A percentile compares a stretch with the other conserved stretches of the same genome.
phyloP scores from a whole-genome alignment of 345 rosid species.

The Geranium brycei region DNA sequence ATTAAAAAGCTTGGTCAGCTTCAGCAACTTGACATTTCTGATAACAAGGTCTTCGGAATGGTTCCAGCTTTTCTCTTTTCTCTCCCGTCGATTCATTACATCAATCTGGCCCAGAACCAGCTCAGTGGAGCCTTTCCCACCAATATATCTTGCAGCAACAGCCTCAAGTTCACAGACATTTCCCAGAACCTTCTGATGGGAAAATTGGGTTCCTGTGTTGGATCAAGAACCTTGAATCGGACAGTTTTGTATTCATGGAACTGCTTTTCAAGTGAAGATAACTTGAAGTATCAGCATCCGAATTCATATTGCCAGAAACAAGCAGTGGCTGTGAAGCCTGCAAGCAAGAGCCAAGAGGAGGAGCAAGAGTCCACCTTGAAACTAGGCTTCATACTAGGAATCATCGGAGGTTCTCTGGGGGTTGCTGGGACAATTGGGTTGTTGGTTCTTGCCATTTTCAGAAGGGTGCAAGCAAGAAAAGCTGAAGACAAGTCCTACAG shows the following conservation, averaged over 20 bases:
- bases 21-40: slow-evolving; percentile 46
- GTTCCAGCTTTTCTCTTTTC: slow-evolving; percentile 50
- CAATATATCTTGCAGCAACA: slow-evolving; percentile 33
- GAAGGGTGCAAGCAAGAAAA: slow-evolving; percentile 27
- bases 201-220: slow-evolving; percentile 44
- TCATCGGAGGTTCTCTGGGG: slow-evolving; percentile 45
- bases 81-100: slow-evolving; percentile 42
- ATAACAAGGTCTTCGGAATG: slow-evolving; percentile 41
- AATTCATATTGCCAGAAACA: slow-evolving; percentile 55
- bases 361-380: slow-evolving; percentile 19
- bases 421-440: slow-evolving; percentile 27
- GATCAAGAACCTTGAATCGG: slow-evolving; percentile 30
- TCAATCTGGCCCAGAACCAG: slow-evolving; percentile 39
- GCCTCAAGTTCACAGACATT: slow-evolving; percentile 43
- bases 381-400: slow-evolving; percentile 38
- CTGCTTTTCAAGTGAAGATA: slow-evolving; percentile 41
- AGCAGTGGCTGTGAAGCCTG: slow-evolving; percentile 68
- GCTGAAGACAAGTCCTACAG: slow-evolving; percentile 23
- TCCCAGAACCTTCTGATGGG: slow-evolving; percentile 68
- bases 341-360: slow-evolving; percentile 12
- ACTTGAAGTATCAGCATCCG: slow-evolving; percentile 48
- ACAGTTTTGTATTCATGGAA: slow-evolving; percentile 65
- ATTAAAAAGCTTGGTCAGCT: slow-evolving; percentile 34
- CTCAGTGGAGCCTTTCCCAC: slow-evolving; percentile 43
- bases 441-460: slow-evolving; percentile 28